phyloP scores from a whole-genome alignment of 345 rosid species.

The Heritiera littoralis region DNA sequence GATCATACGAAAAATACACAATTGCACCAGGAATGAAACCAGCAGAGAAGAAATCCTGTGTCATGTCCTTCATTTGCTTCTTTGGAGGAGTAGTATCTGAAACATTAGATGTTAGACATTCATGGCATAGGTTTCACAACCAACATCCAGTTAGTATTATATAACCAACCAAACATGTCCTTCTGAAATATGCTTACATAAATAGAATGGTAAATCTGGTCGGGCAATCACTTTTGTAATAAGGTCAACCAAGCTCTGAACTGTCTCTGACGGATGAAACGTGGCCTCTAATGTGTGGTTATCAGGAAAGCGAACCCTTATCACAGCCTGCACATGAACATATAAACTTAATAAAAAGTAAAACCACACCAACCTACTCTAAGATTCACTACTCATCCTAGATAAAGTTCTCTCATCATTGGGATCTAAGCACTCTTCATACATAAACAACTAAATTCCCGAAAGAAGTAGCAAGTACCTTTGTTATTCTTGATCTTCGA shows the following conservation, averaged over 20 bases:
- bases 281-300: slow-evolving; percentile 72
- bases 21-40: slow-evolving; percentile 95
- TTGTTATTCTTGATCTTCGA: slow-evolving; percentile 65
- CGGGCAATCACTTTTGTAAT: slow-evolving; percentile 56
- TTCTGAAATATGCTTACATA: slow-evolving; percentile 55
- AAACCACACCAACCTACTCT: background rate
- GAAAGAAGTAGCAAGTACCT: slow-evolving; percentile 43
- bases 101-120: slow-evolving; percentile 20
- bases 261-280: slow-evolving; percentile 81
- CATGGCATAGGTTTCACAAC: slow-evolving; percentile 6
- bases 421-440: slow-evolving; percentile 7
- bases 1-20: slow-evolving; percentile 72
- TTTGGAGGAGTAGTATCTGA: slow-evolving; percentile 94
- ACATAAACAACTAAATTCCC: slow-evolving; percentile 3
- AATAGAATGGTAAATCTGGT: slow-evolving; percentile 66
- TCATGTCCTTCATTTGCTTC: slow-evolving; percentile 68
- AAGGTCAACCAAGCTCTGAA: slow-evolving; percentile 76
- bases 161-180: background rate
- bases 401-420: background rate
- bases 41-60: slow-evolving; percentile 77
- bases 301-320: slow-evolving; percentile 89
- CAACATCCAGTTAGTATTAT: background rate
- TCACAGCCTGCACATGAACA: slow-evolving; percentile 49
- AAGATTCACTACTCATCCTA: slow-evolving; percentile 3
- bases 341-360: slow-evolving; percentile 17